Base-by-base conservation (phyloP, 176 grass and related monocot species). In the Leersia perrieri region DNA sequence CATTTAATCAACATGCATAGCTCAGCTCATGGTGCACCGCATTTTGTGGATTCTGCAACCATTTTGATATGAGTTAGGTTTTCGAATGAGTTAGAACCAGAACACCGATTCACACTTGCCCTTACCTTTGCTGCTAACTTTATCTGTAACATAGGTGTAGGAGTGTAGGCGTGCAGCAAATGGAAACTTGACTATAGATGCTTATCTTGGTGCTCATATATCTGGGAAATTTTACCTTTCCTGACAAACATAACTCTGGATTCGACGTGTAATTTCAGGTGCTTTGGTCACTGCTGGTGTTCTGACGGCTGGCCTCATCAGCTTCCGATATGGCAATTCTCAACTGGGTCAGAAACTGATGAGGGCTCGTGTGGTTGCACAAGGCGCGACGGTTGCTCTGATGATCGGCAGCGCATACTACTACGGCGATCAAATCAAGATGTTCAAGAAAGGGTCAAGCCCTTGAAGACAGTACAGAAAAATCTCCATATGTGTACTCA, bases 371-470 rank as follows among this genome's bases (percentile, higher is more conserved):
- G 87, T 94, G 74, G 82, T 93, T 30, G 84, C 86, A 47, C 93
- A 99, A 89, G 97, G 97, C 1, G 90, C 83, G 45, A 95, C 93
- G 30, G 96, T 99, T 62, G 93, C 90, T 82, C 82, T 99, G 75
- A 99, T 99, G 93, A 87, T 93, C 0, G 90, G 93, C 64, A 95
- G 93, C 29, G 90, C 96, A 3, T 95, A 91, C 80, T 95, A 95
- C 81, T 99, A 91, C 4, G 93, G 90, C 1, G 96, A 95, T 72
- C 81, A 94, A 78, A 87, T 97, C 82, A 92, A 89, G 66, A 71
- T 94, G 63, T 87, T 90, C 66, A 90, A 90, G 88, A 86, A 90
- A 82, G 79, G 79, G 49, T 82, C 83, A 51, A 90, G 38, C 68
- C 73, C 88, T 33, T 90, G 74, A 91, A 79, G 38, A 23, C 71